Evolutionary conservation across 768 basidiomycete genomes (phyloP).

Genomic region (Clavaria fumosa): DNA sequence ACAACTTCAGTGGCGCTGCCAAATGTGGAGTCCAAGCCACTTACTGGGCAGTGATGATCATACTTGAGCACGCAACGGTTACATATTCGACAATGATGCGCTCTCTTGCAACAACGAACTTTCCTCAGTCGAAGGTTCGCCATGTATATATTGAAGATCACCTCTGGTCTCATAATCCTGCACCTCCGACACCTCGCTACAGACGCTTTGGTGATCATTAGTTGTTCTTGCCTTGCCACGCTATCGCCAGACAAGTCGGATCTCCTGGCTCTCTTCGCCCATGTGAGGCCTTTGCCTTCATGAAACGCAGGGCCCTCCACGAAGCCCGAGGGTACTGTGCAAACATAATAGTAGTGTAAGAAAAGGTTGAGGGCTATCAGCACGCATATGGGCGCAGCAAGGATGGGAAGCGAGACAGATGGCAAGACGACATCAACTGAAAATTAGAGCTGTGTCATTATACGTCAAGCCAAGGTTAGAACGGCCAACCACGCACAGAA

Average conservation of each 20-base stretch:
- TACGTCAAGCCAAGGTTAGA: conserved; percentile 1
- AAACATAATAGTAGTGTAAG: conserved; percentile 75
- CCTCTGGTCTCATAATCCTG: conserved; percentile 59
- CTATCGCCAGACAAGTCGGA: conserved; percentile 21
- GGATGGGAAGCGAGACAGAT: conserved; percentile 37
- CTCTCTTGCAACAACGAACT: conserved; percentile 36
- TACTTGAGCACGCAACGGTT: conserved; percentile 81
- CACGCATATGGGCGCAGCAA: conserved; percentile 54
- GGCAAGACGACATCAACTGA: conserved; percentile 72
- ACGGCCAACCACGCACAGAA: conserved; percentile 50
- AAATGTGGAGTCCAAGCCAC: conserved; percentile 18
- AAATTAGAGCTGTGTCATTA: conserved; percentile 4
- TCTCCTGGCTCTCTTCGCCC: conserved; percentile 33
- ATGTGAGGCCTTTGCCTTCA: conserved; percentile 29
- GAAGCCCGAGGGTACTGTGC: conserved; percentile 69
- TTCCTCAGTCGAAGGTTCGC: conserved; percentile 6
- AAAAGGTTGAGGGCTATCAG: conserved; percentile 65
- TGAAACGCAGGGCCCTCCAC: conserved; percentile 39
- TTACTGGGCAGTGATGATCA: conserved; percentile 82
- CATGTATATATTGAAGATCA: conserved; percentile 21
- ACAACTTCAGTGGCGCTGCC: conserved; percentile 5
- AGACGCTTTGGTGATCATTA: conserved; percentile 38
- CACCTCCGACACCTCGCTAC: conserved; percentile 57
- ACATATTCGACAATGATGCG: conserved; percentile 89
- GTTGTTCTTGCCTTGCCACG: conserved; percentile 36